Evolutionary conservation across 805 yeast species (phyloP), one percentile per base, ranked within the genome.

Genomic region (Sugiyamaella boreocaroliniensis): DNA sequence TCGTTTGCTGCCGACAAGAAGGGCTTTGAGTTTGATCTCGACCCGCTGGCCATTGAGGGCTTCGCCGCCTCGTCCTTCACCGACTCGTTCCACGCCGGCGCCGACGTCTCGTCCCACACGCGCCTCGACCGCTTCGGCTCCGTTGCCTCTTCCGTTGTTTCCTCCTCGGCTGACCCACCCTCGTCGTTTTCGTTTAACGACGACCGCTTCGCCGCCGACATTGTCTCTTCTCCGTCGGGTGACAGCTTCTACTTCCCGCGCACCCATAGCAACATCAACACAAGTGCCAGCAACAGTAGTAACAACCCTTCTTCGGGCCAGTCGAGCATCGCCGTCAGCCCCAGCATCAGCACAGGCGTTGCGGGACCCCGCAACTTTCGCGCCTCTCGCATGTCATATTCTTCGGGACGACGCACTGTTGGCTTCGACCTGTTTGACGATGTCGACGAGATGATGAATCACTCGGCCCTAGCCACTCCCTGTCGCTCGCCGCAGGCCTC

Each of bases 31-130:
- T 77, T 77, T 55, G 58, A 70, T 47, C 66, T 76, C 34, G 78
- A 76, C 53, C 79, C 80, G 5, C 61, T 76, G 55, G 79, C 80
- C 0, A 70, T 73, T 51, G 82, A 78, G 50, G 80, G 78, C 4
- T 71, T 75, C 20, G 47, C 58, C 14, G 47, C 47, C 19, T 54
- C 55, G 29, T 34, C 51, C 19, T 53, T 46, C 48, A 50, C 46
- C 18, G 59, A 58, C 43, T 54, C 48, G 40, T 53, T 55, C 50
- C 29, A 44, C 29, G 29, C 37, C 37, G n/a, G 8, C 37, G n/a
- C n/a, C 37, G 37, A 32, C 11, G 26, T 22, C 26, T 6, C 37
- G 8, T 11, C 37, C 12, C n/a, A 32, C 37, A 32, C 37, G n/a
- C 37, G 37, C 12, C 40, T 43, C 22, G 52, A 48, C 42, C 50